Evolutionary conservation across 768 basidiomycete genomes (phyloP).

Genomic region (Lepiota venenata): DNA sequence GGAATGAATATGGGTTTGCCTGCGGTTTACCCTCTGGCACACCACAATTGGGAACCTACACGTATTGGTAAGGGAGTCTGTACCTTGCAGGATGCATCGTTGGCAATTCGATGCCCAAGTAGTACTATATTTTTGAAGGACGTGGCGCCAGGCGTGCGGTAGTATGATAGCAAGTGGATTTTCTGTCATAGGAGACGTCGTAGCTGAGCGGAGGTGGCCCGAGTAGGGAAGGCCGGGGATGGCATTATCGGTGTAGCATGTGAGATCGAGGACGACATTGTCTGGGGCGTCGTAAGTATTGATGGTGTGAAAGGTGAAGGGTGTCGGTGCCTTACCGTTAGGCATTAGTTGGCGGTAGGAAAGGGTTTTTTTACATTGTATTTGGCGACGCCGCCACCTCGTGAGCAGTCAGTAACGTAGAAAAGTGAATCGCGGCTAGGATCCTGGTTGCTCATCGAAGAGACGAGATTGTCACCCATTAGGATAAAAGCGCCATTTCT

Average conservation of each 20-base stretch:
- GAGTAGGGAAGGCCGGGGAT: conserved; percentile 4
- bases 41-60: background rate
- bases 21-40: conserved; percentile 5
- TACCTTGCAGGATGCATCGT: conserved; percentile 1
- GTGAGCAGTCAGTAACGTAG: background rate
- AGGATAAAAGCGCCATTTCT: background rate
- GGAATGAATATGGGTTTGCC: conserved; percentile 7
- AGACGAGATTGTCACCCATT: background rate
- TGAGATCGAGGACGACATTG: conserved; percentile 1
- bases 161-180: too few relatives aligned
- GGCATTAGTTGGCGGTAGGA: too few relatives aligned
- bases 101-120: conserved; percentile 3
- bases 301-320: conserved; percentile 6
- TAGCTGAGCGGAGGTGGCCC: background rate
- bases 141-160: background rate
- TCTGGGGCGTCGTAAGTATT: conserved; percentile 5
- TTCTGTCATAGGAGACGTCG: background rate
- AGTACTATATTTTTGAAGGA: background rate
- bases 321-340: background rate
- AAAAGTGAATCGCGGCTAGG: background rate
- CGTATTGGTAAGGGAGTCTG: background rate
- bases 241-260: conserved; percentile 1
- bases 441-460: background rate
- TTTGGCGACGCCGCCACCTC: conserved; percentile 4
- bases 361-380: conserved; percentile 1